Evolutionary conservation across 176 grass and related monocot genomes (phyloP), one percentile per base, ranked within the genome.

Genomic region (Areca catechu): DNA sequence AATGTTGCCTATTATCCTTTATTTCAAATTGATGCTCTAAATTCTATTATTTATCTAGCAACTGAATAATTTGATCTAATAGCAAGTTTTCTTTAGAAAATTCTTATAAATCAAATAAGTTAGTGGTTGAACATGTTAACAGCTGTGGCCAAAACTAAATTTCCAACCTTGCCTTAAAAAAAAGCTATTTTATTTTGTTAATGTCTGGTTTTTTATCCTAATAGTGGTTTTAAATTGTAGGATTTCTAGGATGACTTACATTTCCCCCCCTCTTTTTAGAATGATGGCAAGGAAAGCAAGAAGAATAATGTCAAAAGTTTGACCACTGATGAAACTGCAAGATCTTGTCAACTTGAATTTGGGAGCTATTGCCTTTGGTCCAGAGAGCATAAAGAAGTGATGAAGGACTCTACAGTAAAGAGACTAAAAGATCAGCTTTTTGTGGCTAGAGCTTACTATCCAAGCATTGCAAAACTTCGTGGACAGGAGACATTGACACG

Each of bases 281-380:
- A 16, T 63, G 58, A 48, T 34, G 51, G 22, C 27, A 30, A 48
- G 3, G 24, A 43, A 56, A 34, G 3, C 20, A 49, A 24, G n/a
- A 57, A 50, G 19, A 90, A 60, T 59, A 59, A 48, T 58, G 21
- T 67, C 70, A 85, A 72, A 64, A 71, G 70, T 75, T 78, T 62
- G 81, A 85, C 61, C 54, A 77, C 72, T 66, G 88, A 98, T 74
- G 88, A 89, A 64, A 63, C 79, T 43, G 81, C 79, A 68, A 88
- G 85, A 69, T 70, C 80, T 63, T 98, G 93, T 66, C 88, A 98
- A 72, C 76, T 92, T 79, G 77, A 85, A 76, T 92, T 98, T 22
- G 93, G 93, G 54, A 98, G 84, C 67, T 98, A 98, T 74, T 98
- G 93, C 70, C 77, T 98, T 17, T 98, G 93, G 93, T 92, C 93